Base-by-base conservation (phyloP, 2,329 filamentous ascomycete genomes). In the Cladosporium phlei region DNA sequence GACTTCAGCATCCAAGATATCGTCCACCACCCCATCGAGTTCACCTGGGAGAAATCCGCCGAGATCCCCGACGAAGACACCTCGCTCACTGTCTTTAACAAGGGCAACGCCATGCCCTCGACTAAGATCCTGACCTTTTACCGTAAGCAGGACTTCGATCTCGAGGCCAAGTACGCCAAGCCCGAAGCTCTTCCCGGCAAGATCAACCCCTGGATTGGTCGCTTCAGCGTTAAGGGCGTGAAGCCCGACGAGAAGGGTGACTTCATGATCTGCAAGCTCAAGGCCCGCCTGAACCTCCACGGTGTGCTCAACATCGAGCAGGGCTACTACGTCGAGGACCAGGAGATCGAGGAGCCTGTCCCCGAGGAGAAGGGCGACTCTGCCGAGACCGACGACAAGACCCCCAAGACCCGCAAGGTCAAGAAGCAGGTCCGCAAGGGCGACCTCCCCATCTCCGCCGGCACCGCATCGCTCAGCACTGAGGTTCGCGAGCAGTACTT, bases 181-280 rank as follows among this genome's bases (percentile, higher is more conserved):
- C 86, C 90, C 16, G 88, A 95, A 35, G 71, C 78, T 46, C 82
- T 98, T 7, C 93, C 93, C 14, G 89, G 90, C 62, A 94, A 91
- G 77, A 77, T 85, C 52, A 88, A 88, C 66, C 87, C 93, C 38
- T 97, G 91, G 86, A 96, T 98, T 58, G 93, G 93, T 48, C 84
- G 88, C 55, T 98, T 98, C 76, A 95, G 90, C 32, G 89, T 98
- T 68, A 98, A 98, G 80, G 87, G 86, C 35, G 91, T 98, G 64
- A 90, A 96, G 79, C 85, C 88, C 30, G 88, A 95, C 64, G 80
- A 83, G 56, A 90, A 93, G 66, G 88, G 94, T 51, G 93, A 97
- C 67, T 98, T 97, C 70, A 97, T 98, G 91, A 94, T 97, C 63
- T 98, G 93, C 85, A 98, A 98, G 77, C 83, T 98, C 53, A 97